These are phyloP conservation scores for Blastobotrys elegans DNA, from an alignment of 1,139 yeast species.

Conservation along the genomic window DNA sequence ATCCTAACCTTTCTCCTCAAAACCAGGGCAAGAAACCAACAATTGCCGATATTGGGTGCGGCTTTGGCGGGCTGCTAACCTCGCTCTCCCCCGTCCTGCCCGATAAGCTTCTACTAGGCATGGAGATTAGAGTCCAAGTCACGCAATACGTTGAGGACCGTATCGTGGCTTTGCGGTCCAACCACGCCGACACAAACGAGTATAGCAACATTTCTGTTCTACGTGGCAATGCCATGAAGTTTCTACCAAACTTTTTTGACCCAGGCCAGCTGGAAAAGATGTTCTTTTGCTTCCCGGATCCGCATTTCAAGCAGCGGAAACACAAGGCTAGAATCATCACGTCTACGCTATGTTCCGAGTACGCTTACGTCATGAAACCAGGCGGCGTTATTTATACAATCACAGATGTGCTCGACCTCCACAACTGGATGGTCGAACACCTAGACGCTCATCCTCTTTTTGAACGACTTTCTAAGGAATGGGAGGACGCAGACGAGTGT, in stretches of 20 bases:
- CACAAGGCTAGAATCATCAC: constrained; percentile 97
- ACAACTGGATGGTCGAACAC: constrained; percentile 94
- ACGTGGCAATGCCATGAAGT: constrained; percentile 97
- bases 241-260: constrained; percentile 85
- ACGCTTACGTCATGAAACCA: constrained; percentile 82
- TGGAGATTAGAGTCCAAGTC: constrained; percentile 97
- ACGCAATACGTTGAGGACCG: constrained; percentile 96
- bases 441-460: constrained; percentile 87
- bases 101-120: constrained; percentile 70
- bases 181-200: constrained; percentile 35
- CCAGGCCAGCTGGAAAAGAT: constrained; percentile 73
- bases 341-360: constrained; percentile 79
- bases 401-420: constrained; percentile 92
- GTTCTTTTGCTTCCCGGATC: constrained; percentile 99
- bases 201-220: constrained; percentile 85
- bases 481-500: constrained; percentile 77
- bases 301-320: constrained; percentile 94
- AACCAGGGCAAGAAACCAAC: constrained; percentile 52
- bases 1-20: constrained; percentile 42
- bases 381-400: constrained; percentile 91
- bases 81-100: constrained; percentile 77
- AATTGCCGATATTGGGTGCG: constrained; percentile 96
- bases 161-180: constrained; percentile 76
- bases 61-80: constrained; percentile 88
- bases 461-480: constrained; percentile 69